Base-by-base conservation (phyloP, 306 rosid genomes). In the Urtica urens region DNA sequence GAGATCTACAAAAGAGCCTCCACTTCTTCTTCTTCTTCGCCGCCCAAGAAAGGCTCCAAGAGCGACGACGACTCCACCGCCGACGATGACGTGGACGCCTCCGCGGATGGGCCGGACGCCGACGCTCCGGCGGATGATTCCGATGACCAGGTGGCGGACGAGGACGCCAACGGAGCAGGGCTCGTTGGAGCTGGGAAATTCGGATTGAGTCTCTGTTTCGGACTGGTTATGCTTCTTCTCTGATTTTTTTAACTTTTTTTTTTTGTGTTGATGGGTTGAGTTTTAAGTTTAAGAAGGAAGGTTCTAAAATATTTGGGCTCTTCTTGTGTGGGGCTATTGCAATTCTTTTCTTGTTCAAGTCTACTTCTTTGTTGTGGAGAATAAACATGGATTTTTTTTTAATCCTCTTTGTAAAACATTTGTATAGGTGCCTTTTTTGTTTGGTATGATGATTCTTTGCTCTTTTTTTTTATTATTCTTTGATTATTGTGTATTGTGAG, bases 61-160 rank as follows among this genome's bases (percentile, higher is more conserved):
- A 57, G 46, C 1, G 92, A 71, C 23, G 73, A 20, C 3, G 78
- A 79, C 38, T 77, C 60, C 57, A 76, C 54, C 28, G 83, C 94
- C 8, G 94, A 78, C 1, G 71, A 81, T 24, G 63, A 39, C 3
- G 13, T 7, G 37, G n/a, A n/a, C n/a, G n/a, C n/a, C n/a, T n/a
- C n/a, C n/a, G n/a, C n/a, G n/a, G n/a, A n/a, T n/a, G 56, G 48
- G 34, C 40, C 51, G 21, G 55, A 51, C 46, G 61, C 54, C 0
- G 92, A 71, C 35, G 56, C 57, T 27, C 40, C 51, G 25, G 55
- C 48, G 60, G 57, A 40, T 0, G 92, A 71, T 23, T n/a, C n/a
- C n/a, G 73, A 20, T 3, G 78, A 79, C 38, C 78, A 63, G 59
- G 78, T 55, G 31, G 83, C 94, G 6, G 94, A 78, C 1, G 71